Evolutionary conservation across 1,284 basidiomycete species (phyloP).

Genomic region (Ganoderma lucidum): DNA sequence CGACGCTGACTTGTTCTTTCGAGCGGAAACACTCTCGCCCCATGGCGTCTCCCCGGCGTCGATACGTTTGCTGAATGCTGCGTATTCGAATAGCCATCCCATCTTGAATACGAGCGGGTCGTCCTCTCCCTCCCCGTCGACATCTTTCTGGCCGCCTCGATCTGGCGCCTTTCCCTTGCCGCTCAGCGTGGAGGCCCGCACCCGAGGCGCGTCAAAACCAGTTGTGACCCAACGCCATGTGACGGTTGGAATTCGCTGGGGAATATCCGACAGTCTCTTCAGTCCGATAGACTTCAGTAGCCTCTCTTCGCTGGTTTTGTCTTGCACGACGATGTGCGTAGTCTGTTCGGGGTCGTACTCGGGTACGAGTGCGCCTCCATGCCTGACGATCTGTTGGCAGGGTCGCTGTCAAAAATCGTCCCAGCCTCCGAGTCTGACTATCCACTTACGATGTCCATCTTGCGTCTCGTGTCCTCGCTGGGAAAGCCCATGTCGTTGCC

Average conservation of each 20-base stretch:
- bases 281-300: constrained; percentile 52
- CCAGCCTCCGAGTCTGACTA: constrained; percentile 41
- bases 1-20: background rate
- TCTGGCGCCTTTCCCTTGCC: constrained; percentile 18
- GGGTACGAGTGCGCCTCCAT: constrained; percentile 64
- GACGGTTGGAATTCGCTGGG: constrained; percentile 66
- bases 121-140: constrained; percentile 37
- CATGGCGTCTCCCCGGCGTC: constrained; percentile 45
- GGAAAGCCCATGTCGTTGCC: constrained; percentile 65
- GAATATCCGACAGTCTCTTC: constrained; percentile 60
- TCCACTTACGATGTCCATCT: constrained; percentile 62
- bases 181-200: constrained; percentile 2
- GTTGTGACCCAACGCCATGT: constrained; percentile 64
- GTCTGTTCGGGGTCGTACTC: constrained; percentile 59
- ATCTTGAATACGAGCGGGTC: constrained; percentile 37
- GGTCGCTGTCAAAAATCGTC: background rate
- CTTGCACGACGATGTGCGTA: constrained; percentile 71
- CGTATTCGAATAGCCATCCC: constrained; percentile 52
- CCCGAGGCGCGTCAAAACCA: background rate
- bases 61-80: constrained; percentile 56
- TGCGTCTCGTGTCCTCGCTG: constrained; percentile 54
- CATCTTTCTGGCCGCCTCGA: background rate
- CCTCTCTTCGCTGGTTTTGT: constrained; percentile 38
- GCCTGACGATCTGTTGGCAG: constrained; percentile 57
- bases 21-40: constrained; percentile 12